These are phyloP conservation scores for Geotrichum cucujoidarum DNA, from an alignment of 1,139 yeast species.

Conservation along the genomic window DNA sequence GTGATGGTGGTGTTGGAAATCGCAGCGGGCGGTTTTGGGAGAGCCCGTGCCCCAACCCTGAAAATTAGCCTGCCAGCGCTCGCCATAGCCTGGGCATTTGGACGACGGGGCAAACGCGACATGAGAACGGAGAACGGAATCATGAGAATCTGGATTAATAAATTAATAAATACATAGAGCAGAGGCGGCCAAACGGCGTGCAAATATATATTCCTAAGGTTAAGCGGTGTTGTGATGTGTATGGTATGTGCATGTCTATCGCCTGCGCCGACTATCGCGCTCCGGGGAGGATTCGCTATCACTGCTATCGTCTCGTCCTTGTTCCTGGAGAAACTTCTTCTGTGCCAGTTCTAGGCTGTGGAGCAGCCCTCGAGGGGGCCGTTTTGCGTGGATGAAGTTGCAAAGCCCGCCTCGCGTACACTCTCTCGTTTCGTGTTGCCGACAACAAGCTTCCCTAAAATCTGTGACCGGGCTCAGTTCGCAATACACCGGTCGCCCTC, in stretches of 20 bases:
- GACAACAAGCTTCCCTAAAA: conserved; percentile 70
- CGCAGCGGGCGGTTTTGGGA: background rate
- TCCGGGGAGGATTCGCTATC: conserved; percentile 14
- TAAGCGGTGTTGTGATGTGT: no score
- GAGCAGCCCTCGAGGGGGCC: conserved; percentile 47
- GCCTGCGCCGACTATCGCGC: conserved; percentile 6
- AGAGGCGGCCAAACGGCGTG: background rate
- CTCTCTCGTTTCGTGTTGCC: conserved; percentile 55
- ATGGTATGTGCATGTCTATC: background rate
- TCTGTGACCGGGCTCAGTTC: conserved; percentile 73
- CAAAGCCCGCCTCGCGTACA: conserved; percentile 81
- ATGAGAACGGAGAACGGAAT: no score
- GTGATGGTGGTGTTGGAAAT: background rate
- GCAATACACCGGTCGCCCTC: conserved; percentile 71
- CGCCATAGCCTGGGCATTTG: background rate
- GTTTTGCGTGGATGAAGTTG: conserved; percentile 77
- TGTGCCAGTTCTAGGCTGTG: conserved; percentile 40
- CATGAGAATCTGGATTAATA: no score
- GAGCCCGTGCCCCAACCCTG: conserved; percentile 7
- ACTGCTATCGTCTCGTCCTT: conserved; percentile 16
- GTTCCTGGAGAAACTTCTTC: conserved; percentile 28
- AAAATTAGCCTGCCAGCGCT: background rate
- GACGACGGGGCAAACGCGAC: no score
- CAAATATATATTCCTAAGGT: no score
- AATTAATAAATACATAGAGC: background rate